Evolutionary conservation across 179 eudicot species (phyloP), one percentile per base, ranked within the genome.

Genomic region (Corrigiola litoralis): DNA sequence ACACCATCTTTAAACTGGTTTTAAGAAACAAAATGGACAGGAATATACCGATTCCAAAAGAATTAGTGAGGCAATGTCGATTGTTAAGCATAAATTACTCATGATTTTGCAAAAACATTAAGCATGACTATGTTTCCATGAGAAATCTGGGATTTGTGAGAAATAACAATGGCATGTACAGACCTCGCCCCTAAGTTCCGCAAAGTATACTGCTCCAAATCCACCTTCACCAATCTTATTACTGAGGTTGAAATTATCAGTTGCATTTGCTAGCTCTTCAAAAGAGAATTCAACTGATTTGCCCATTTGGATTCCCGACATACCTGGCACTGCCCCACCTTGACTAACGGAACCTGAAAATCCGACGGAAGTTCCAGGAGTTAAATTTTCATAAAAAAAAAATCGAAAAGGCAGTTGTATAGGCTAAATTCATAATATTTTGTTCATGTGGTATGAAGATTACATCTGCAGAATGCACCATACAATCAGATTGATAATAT

Each of bases 231-330:
- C 84, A 71, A 80, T 80, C 63, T 74, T 74, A 44, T 28, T 46
- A 44, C 68, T 63, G 2, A 52, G 5, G 72, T 67, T 80, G 79
- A 80, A 77, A 59, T 72, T 44, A 69, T 76, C 63, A 52, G 86
- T 87, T 46, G 87, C 85, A 20, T 76, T 71, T 47, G 87, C 82
- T 69, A 88, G 88, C 70, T 88, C 95, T 73, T 81, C 80, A 68
- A 78, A 80, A 9, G 91, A 81, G 68, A 78, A 88, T 62, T 81
- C 89, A 69, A 85, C 85, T 23, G 87, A 87, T 78, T 85, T 87
- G 54, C 77, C 84, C 36, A 87, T 75, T 6, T 75, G 68, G 36
- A 81, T 61, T 65, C 81, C 78, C 5, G 75, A 65, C 48, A 63
- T 63, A 66, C 67, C 77, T 14, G 70, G 47, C 33, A 67, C 66